A percentile compares a stretch with the other conserved stretches of the same genome.
Evolutionary conservation across 805 yeast species (phyloP).

Genomic region (Clavispora santaluciae): DNA sequence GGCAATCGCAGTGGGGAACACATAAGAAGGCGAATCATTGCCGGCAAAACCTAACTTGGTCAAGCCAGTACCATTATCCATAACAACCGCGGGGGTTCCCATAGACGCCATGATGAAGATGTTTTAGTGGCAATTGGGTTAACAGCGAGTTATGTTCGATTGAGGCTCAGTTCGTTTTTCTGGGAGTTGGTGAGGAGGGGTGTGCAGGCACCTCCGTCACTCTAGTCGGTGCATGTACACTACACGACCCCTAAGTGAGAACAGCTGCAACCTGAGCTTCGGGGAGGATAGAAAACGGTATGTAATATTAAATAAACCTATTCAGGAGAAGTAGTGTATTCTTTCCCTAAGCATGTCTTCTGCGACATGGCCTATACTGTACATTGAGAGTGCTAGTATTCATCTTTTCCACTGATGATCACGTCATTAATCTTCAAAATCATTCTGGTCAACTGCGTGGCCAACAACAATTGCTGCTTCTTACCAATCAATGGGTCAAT

Average conservation of each 20-base stretch:
- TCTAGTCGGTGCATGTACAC: neutral
- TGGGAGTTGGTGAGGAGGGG: neutral
- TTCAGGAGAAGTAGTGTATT: slow-evolving; percentile 1
- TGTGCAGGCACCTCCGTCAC: neutral
- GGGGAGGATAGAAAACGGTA: neutral
- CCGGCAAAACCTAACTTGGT: slow-evolving; percentile 98
- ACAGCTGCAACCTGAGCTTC: neutral
- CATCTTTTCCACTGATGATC: slow-evolving; percentile 83
- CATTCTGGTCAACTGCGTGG: slow-evolving; percentile 97
- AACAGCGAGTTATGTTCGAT: neutral
- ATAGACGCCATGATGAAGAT: slow-evolving; percentile 24
- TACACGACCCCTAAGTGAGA: neutral
- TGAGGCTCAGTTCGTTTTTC: neutral
- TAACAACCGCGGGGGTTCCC: slow-evolving; percentile 89
- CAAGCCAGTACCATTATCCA: slow-evolving; percentile 98
- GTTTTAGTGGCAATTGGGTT: neutral
- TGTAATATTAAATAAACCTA: slow-evolving; percentile 1
- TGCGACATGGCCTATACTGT: slow-evolving; percentile 2
- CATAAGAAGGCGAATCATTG: slow-evolving; percentile 94
- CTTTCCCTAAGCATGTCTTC: slow-evolving; percentile 1
- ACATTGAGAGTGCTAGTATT: slow-evolving; percentile 35
- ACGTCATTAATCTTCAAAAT: slow-evolving; percentile 95
- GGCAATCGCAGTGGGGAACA: slow-evolving; percentile 94
- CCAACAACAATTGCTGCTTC: slow-evolving; percentile 90
- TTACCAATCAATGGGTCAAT: slow-evolving; percentile 97